Percentiles rank a stretch among this genome's conserved stretches.
These are phyloP conservation scores for Psilocybe sp. DNA, from an alignment of 768 basidiomycete genomes.

Conservation along the genomic window DNA sequence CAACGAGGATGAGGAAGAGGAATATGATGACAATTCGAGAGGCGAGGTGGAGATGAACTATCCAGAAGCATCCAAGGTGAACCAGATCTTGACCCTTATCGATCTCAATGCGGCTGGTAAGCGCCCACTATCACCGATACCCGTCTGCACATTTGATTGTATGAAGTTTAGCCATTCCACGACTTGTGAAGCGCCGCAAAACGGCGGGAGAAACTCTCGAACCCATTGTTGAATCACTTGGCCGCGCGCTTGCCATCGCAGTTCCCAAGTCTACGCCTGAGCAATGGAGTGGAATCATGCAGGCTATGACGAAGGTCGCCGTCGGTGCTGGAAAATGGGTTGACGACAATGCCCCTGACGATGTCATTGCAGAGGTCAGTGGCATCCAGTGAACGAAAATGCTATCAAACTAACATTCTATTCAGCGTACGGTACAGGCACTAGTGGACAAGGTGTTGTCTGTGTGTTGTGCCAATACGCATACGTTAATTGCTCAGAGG, in stretches of 20 bases:
- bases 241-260: constrained; percentile 25
- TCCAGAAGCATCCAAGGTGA: constrained; percentile 16
- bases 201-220: constrained; percentile 39
- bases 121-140: constrained; percentile 3
- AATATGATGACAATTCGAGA: background rate
- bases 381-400: no score
- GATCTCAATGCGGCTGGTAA: constrained; percentile 38
- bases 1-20: constrained; percentile 21
- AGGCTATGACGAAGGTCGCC: constrained; percentile 25
- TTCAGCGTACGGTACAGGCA: constrained; percentile 17
- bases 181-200: constrained; percentile 40
- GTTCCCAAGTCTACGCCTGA: constrained; percentile 19
- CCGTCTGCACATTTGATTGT: constrained; percentile 4
- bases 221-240: constrained; percentile 37
- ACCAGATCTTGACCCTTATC: constrained; percentile 35
- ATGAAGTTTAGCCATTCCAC: constrained; percentile 38
- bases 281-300: constrained; percentile 33
- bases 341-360: constrained; percentile 9
- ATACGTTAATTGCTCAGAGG: constrained; percentile 43
- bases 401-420: background rate
- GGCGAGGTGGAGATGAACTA: constrained; percentile 9
- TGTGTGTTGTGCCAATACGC: constrained; percentile 34
- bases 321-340: constrained; percentile 28
- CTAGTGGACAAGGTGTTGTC: constrained; percentile 16
- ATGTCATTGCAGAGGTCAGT: background rate